Evolutionary conservation across 768 basidiomycete genomes (phyloP).

Genomic region (Tremella mesenterica): DNA sequence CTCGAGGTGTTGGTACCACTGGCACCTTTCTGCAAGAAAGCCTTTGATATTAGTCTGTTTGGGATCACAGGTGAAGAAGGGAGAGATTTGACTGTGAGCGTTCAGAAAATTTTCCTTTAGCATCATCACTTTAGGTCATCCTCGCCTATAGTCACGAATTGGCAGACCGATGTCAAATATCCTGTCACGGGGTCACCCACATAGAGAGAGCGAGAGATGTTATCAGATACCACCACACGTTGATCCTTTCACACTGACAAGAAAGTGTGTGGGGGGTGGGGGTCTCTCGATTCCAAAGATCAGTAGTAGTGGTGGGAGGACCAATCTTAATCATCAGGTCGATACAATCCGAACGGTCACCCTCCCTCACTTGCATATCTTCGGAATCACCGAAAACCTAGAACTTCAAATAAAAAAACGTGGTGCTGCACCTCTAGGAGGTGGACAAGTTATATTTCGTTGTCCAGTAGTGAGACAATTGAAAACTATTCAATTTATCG

Average conservation of each 20-base stretch:
- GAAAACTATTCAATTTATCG: constrained; percentile 85
- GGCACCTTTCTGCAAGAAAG: constrained; percentile 84
- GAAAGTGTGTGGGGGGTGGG: too few relatives aligned
- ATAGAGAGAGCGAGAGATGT: neutral
- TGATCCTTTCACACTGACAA: too few relatives aligned
- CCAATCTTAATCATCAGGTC: constrained; percentile 54
- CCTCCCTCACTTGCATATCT: constrained; percentile 78
- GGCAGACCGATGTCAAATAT: too few relatives aligned
- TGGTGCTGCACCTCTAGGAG: constrained; percentile 82
- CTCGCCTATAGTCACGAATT: too few relatives aligned
- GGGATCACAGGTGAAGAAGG: constrained; percentile 85
- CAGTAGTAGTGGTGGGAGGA: too few relatives aligned
- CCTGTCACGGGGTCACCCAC: constrained; percentile 7
- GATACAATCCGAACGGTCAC: constrained; percentile 85
- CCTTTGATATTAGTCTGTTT: constrained; percentile 66
- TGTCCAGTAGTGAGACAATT: constrained; percentile 85
- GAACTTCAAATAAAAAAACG: constrained; percentile 92
- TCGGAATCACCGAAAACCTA: constrained; percentile 80
- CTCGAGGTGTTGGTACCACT: constrained; percentile 82
- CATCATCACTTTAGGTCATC: too few relatives aligned
- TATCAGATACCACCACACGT: too few relatives aligned
- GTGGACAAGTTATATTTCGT: constrained; percentile 87
- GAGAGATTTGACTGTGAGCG: constrained; percentile 73
- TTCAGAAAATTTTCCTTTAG: too few relatives aligned
- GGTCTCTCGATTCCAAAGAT: too few relatives aligned